A percentile compares a stretch with the other conserved stretches of the same genome.
phyloP scores from a whole-genome alignment of 2,329 filamentous ascomycete species.

The Grosmannia clavigera region DNA sequence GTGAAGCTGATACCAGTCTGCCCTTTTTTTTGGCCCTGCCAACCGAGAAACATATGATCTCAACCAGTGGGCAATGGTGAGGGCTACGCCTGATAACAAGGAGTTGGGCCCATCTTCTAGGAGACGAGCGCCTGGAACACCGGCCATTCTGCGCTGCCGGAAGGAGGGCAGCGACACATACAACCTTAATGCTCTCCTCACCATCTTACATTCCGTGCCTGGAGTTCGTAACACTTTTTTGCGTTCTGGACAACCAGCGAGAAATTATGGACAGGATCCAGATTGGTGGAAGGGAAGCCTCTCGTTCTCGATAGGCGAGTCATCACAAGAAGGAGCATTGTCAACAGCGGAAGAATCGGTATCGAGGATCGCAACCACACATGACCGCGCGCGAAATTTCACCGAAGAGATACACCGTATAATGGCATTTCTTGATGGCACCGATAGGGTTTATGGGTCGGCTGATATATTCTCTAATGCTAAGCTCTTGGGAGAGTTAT shows the following conservation, averaged over 20 bases:
- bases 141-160: slow-evolving; percentile 38
- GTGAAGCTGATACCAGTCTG: slow-evolving; percentile 22
- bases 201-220: slow-evolving; percentile 48
- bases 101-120: slow-evolving; percentile 31
- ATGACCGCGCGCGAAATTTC: slow-evolving; percentile 23
- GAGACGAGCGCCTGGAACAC: slow-evolving; percentile 28
- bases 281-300: slow-evolving; percentile 50
- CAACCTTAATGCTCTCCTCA: slow-evolving; percentile 40
- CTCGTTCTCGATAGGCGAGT: slow-evolving; percentile 19
- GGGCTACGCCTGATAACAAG: slow-evolving; percentile 19
- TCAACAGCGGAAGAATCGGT: slow-evolving; percentile 21
- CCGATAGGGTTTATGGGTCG: slow-evolving; percentile 47
- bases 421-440: slow-evolving; percentile 49
- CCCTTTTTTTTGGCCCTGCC: slow-evolving; percentile 46
- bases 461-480: slow-evolving; percentile 23
- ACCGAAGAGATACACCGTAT: slow-evolving; percentile 47
- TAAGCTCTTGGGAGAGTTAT: background rate
- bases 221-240: slow-evolving; percentile 44
- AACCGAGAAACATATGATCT: slow-evolving; percentile 42
- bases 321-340: slow-evolving; percentile 19
- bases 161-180: slow-evolving; percentile 21
- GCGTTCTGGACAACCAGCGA: slow-evolving; percentile 24
- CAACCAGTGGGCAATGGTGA: slow-evolving; percentile 48
- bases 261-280: slow-evolving; percentile 40
- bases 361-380: slow-evolving; percentile 10